phyloP scores from a whole-genome alignment of 2,329 filamentous ascomycete genomes.

The Ascochyta fabae region DNA sequence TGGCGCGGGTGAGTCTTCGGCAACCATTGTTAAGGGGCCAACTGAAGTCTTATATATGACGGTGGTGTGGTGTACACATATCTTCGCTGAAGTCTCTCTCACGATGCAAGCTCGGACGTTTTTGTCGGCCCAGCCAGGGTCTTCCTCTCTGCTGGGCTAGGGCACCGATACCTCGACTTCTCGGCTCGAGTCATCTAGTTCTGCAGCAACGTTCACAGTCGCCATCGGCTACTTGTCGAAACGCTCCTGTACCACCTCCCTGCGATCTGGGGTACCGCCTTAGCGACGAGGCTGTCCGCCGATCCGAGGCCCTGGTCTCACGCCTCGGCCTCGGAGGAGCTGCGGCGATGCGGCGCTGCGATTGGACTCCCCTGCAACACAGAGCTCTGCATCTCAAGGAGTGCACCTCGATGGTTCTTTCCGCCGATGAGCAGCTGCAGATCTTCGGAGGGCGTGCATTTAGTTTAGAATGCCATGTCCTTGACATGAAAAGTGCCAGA shows the following conservation, averaged over 20 bases:
- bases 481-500: too few species aligned
- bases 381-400: conserved; percentile 7
- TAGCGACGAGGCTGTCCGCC: conserved; percentile 6
- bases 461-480: too few species aligned
- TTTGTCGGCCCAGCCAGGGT: conserved; percentile 11
- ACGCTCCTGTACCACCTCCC: not conserved
- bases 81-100: conserved; percentile 36
- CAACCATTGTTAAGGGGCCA: conserved; percentile 35
- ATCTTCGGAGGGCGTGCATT: too few species aligned
- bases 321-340: conserved; percentile 30
- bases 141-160: conserved; percentile 8
- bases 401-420: not conserved
- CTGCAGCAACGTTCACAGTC: conserved; percentile 1
- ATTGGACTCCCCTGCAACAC: conserved; percentile 26
- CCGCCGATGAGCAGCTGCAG: too few species aligned
- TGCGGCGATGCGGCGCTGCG: conserved; percentile 31
- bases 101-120: conserved; percentile 20
- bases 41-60: conserved; percentile 27
- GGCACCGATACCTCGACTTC: conserved; percentile 1
- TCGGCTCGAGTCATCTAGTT: conserved; percentile 11
- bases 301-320: conserved; percentile 7
- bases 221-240: not conserved
- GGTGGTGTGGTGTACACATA: conserved; percentile 36
- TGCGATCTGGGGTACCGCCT: conserved; percentile 8
- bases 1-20: conserved; percentile 20